Evolutionary conservation across 1,284 basidiomycete species (phyloP).

Genomic region (Golubevia pallescens): DNA sequence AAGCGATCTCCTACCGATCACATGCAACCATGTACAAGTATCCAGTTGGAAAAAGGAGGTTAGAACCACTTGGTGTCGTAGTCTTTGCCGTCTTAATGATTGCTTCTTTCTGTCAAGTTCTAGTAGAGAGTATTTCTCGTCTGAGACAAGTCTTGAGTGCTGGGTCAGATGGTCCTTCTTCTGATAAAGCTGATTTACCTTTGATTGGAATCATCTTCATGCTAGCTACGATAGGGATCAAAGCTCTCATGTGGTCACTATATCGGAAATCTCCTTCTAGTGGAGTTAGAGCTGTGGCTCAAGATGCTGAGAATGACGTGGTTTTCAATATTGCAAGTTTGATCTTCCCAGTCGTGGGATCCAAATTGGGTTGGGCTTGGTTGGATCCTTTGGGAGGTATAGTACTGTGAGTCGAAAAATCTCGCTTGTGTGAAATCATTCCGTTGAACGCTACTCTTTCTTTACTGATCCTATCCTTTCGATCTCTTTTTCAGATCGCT

Average conservation of each 20-base stretch:
- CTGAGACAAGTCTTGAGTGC: slow-evolving; percentile 28
- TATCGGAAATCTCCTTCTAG: slow-evolving; percentile 50
- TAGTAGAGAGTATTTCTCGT: slow-evolving; percentile 49
- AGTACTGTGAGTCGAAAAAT: neutral
- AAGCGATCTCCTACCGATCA: slow-evolving; percentile 51
- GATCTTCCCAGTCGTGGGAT: slow-evolving; percentile 53
- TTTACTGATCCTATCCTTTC: no score
- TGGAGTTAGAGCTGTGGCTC: slow-evolving; percentile 55
- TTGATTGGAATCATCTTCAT: slow-evolving; percentile 55
- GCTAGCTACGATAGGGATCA: slow-evolving; percentile 59
- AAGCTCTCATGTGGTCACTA: slow-evolving; percentile 59
- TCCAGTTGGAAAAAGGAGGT: slow-evolving; percentile 56
- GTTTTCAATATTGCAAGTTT: slow-evolving; percentile 60
- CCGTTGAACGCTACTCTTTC: neutral
- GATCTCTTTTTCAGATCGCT: slow-evolving; percentile 22
- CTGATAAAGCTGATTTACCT: slow-evolving; percentile 29
- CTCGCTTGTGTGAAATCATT: no score
- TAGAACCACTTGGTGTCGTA: slow-evolving; percentile 61
- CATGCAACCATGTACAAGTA: slow-evolving; percentile 58
- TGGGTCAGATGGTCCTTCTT: slow-evolving; percentile 6
- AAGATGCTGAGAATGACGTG: slow-evolving; percentile 62
- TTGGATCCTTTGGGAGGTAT: slow-evolving; percentile 57
- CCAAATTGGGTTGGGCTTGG: slow-evolving; percentile 36
- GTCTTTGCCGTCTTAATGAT: slow-evolving; percentile 63
- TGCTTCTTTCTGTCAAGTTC: slow-evolving; percentile 55